phyloP scores from a whole-genome alignment of 2,329 filamentous ascomycete genomes.

The Exophiala bonariae region DNA sequence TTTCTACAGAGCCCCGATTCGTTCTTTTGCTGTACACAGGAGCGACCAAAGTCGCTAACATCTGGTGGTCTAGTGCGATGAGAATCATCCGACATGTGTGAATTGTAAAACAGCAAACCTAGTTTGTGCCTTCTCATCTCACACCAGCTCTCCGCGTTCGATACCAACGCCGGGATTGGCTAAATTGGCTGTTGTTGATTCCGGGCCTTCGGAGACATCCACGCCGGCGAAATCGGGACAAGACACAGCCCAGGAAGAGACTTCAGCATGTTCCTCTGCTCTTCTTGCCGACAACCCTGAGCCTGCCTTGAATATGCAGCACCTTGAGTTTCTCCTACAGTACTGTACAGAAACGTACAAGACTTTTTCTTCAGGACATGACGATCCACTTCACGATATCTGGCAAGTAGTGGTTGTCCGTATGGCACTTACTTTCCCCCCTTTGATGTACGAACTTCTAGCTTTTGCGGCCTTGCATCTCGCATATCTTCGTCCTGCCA shows the following conservation, averaged over 20 bases:
- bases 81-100: conserved; percentile 33
- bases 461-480: conserved; percentile 29
- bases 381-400: not conserved
- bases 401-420: conserved; percentile 5
- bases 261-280: not conserved
- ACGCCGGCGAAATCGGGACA: conserved; percentile 4
- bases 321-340: conserved; percentile 32
- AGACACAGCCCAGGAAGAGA: not conserved
- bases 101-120: conserved; percentile 32
- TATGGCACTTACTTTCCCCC: conserved; percentile 14
- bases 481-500: conserved; percentile 12
- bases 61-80: conserved; percentile 32
- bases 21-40: not conserved
- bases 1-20: not conserved
- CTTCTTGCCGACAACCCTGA: conserved; percentile 6
- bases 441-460: conserved; percentile 28
- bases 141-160: not conserved
- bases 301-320: conserved; percentile 30
- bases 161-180: not conserved
- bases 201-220: conserved; percentile 1
- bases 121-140: conserved; percentile 16
- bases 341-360: conserved; percentile 19
- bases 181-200: not conserved
- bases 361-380: conserved; percentile 29
- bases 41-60: too few relatives aligned